phyloP scores from a whole-genome alignment of 1,284 basidiomycete species.

The Trametes pubescens region DNA sequence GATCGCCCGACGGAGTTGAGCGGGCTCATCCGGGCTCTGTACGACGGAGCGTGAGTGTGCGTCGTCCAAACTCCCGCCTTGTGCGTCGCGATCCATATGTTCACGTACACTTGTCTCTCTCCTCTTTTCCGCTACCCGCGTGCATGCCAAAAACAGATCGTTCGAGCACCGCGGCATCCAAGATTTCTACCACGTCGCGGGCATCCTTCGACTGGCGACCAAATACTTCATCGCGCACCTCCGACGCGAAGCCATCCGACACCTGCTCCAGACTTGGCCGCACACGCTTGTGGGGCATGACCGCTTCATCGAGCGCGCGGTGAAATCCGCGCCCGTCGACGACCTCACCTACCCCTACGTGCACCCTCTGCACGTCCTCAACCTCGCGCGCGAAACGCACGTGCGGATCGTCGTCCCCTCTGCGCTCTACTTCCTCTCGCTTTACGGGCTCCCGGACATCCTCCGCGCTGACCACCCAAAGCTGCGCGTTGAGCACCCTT shows the following conservation, averaged over 20 bases:
- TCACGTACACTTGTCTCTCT: neutral
- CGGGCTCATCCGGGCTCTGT: constrained; percentile 60
- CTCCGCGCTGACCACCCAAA: constrained; percentile 62
- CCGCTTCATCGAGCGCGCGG: constrained; percentile 59
- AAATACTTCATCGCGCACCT: constrained; percentile 64
- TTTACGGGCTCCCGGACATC: constrained; percentile 61
- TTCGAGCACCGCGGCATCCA: constrained; percentile 52
- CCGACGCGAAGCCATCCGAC: constrained; percentile 55
- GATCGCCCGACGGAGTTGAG: constrained; percentile 62
- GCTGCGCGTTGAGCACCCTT: constrained; percentile 56
- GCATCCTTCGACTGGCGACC: constrained; percentile 62
- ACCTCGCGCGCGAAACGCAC: constrained; percentile 63
- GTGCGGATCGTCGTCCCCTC: constrained; percentile 58
- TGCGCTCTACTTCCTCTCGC: constrained; percentile 64
- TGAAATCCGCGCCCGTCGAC: constrained; percentile 51
- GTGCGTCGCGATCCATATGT: constrained; percentile 1
- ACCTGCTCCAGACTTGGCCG: constrained; percentile 61
- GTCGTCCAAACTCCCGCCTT: constrained; percentile 19
- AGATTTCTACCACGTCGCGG: constrained; percentile 62
- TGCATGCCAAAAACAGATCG: constrained; percentile 29
- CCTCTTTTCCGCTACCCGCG: neutral
- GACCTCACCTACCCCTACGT: constrained; percentile 63
- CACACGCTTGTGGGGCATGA: constrained; percentile 63
- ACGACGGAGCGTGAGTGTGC: constrained; percentile 62
- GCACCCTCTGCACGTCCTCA: constrained; percentile 67